Evolutionary conservation across 306 rosid species (phyloP).

Genomic region (Malus sieversii): DNA sequence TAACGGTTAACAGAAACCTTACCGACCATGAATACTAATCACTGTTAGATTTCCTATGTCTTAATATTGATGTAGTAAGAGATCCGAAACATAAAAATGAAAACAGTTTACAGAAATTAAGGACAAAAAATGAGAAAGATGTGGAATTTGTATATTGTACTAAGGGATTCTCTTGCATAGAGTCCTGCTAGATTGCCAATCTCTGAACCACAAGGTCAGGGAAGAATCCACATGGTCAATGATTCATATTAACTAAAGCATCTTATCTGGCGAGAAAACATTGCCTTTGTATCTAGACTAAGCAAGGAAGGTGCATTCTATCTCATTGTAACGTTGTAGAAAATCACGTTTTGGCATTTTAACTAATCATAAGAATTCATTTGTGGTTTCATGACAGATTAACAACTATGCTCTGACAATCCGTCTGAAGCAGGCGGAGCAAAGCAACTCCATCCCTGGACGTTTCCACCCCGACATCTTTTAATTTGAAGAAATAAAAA

Average conservation of each 20-base stretch:
- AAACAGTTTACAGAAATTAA: not conserved
- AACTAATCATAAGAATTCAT: slow-evolving; percentile 1
- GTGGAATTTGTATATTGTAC: not conserved
- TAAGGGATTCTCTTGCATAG: not conserved
- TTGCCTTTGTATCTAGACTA: not conserved
- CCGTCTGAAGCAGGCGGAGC: slow-evolving; percentile 93
- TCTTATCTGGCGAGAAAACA: not conserved
- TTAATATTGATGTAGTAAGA: not conserved
- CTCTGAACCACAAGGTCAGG: not conserved
- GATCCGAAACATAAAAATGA: not conserved
- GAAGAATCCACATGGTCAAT: not conserved
- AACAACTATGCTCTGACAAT: slow-evolving; percentile 80
- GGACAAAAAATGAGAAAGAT: not conserved
- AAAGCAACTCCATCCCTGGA: slow-evolving; percentile 65
- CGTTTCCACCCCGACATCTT: slow-evolving; percentile 81
- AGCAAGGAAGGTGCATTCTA: not conserved
- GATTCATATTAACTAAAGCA: not conserved
- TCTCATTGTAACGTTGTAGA: not conserved
- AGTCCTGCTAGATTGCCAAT: not conserved
- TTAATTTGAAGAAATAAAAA: slow-evolving; percentile 20
- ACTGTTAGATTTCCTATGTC: not conserved
- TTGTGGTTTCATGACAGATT: slow-evolving; percentile 41
- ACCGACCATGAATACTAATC: not conserved
- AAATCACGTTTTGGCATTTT: not conserved
- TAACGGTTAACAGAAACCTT: not conserved